Evolutionary conservation across 2,329 filamentous ascomycete genomes (phyloP), one percentile per base, ranked within the genome.

Genomic region (Elsinoe batatas): DNA sequence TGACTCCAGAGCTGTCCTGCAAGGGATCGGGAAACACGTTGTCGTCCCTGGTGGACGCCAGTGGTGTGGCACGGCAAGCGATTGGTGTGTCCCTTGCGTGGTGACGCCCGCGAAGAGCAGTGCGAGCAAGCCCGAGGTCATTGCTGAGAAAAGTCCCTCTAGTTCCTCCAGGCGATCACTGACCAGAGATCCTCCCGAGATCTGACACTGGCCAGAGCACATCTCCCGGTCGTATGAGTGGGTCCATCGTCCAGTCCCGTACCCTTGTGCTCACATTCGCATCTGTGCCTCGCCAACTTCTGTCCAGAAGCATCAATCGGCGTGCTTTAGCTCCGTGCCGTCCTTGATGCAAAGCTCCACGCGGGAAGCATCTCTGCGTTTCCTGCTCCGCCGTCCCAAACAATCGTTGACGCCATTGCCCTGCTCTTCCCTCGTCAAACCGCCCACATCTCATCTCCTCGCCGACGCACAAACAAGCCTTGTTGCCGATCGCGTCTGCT

Each of bases 331-430:
- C 47, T 51, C 35, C 47, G 35, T 26, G 35, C 47, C 47, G 47
- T 33, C n/a, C 40, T 36, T 35, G 32, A 36, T 38, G 47, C 47
- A 51, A 33, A 35, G 26, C 47, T 38, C 47, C 47, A 51, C 47
- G 47, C 47, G 47, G 33, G 32, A 51, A 15, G 10, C 32, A 51
- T 13, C 33, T 36, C 17, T 17, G 38, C 12, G 17, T 32, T 20
- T 51, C 47, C 47, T 51, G 33, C 18, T 36, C 11, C 26, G 26
- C 26, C 26, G 6, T 36, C 47, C 47, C 26, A 51, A 51, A 51
- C 35, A 51, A 30, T 37, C 18, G 47, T 51, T 51, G 47, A 51
- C 47, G 47, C 47, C 47, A 51, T 51, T 38, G 47, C 30, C 47
- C 32, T 51, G 33, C 47, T 51, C 47, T 51, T 38, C 15, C 47